phyloP scores from a whole-genome alignment of 192 early-diverging fungal genomes.

The Lunasporangiospora selenospora region DNA sequence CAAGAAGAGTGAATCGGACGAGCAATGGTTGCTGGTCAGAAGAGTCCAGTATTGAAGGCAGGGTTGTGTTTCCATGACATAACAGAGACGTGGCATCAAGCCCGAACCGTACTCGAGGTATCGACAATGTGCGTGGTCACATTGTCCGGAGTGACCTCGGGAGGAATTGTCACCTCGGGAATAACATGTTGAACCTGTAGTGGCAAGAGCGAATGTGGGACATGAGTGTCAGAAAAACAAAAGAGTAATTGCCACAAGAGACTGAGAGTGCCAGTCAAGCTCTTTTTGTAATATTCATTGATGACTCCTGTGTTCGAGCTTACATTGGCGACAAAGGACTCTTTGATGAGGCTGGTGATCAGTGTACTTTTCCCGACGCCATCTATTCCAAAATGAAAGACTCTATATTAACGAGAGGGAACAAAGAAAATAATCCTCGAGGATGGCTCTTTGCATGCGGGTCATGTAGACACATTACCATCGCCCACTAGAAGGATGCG shows the following conservation, averaged over 20 bases:
- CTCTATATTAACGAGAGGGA: not conserved
- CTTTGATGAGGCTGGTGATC: slow-evolving; percentile 97
- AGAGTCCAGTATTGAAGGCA: too few species aligned
- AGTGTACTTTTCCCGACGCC: slow-evolving; percentile 97
- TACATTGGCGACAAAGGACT: slow-evolving; percentile 94
- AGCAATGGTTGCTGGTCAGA: not conserved
- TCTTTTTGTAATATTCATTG: not conserved
- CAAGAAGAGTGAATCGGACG: too few species aligned
- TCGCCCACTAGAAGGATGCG: slow-evolving; percentile 95
- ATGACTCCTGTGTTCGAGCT: too few species aligned
- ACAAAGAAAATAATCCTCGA: not conserved
- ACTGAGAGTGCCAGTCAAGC: not conserved
- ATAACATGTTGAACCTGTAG: slow-evolving; percentile 94
- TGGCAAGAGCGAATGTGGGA: not conserved
- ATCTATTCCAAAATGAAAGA: too few species aligned
- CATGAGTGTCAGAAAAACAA: not conserved
- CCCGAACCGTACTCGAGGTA: slow-evolving; percentile 80
- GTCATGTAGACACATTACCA: slow-evolving; percentile 61
- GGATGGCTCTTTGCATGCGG: not conserved
- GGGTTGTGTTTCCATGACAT: too few species aligned
- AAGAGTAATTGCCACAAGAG: not conserved
- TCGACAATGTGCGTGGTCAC: slow-evolving; percentile 98
- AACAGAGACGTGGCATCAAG: too few species aligned
- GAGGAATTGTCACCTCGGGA: slow-evolving; percentile 99
- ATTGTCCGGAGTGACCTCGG: slow-evolving; percentile 95